Percentiles rank a stretch among this genome's conserved stretches.
Evolutionary conservation across 2,329 filamentous ascomycete species (phyloP).

Genomic region (Botrytis cinerea): DNA sequence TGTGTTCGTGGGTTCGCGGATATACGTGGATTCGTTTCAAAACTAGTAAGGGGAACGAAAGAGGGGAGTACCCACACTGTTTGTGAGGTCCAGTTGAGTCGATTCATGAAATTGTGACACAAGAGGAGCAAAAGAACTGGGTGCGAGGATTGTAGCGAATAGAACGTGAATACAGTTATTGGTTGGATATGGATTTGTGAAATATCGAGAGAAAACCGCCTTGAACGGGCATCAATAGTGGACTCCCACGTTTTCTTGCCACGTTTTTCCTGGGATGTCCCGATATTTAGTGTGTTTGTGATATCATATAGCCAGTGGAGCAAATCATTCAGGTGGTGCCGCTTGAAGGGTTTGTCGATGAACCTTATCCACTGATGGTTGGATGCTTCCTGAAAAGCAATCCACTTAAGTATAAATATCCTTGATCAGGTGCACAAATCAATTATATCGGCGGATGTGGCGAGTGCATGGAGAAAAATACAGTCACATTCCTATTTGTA

Average conservation of each 20-base stretch:
- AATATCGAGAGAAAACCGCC: neutral
- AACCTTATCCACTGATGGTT: neutral
- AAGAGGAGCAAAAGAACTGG: neutral
- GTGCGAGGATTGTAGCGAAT: neutral
- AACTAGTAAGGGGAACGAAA: neutral
- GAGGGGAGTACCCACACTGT: neutral
- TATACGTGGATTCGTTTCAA: neutral
- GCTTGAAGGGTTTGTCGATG: neutral
- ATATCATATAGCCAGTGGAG: slow-evolving; percentile 4
- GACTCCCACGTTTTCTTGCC: slow-evolving; percentile 24
- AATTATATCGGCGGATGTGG: slow-evolving; percentile 18
- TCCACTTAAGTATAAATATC: neutral
- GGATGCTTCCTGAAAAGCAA: neutral
- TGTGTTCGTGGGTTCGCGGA: neutral
- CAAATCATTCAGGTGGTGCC: neutral
- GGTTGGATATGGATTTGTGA: neutral
- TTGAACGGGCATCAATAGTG: slow-evolving; percentile 20
- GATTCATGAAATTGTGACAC: neutral
- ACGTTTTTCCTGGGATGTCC: slow-evolving; percentile 18
- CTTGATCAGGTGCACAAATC: neutral
- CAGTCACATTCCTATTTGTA: slow-evolving; percentile 1
- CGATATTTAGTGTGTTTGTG: neutral
- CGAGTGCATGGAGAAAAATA: slow-evolving; percentile 15
- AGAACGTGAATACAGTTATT: neutral
- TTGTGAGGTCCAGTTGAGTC: neutral